Evolutionary conservation across 257 asterid species (phyloP).

Genomic region (Solanum pinnatisectum): DNA sequence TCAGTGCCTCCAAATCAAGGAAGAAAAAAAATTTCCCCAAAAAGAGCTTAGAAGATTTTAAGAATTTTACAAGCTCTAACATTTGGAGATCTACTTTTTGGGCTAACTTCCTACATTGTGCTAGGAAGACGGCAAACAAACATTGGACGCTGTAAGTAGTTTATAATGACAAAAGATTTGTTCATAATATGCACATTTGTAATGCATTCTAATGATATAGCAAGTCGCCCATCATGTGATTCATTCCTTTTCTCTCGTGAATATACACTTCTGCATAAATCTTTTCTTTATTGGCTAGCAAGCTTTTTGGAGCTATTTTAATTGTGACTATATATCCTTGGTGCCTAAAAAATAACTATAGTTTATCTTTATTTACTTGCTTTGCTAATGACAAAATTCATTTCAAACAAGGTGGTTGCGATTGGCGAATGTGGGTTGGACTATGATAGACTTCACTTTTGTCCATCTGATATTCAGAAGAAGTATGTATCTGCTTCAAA

Average conservation of each 20-base stretch:
- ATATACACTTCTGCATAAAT: not conserved
- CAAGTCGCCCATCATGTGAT: not conserved
- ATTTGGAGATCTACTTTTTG: not conserved
- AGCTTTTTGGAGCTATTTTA: not conserved
- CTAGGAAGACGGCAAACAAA: not conserved
- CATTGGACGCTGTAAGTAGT: not conserved
- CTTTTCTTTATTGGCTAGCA: not conserved
- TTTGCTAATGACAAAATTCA: not conserved
- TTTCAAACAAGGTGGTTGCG: constrained; percentile 86
- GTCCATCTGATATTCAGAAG: constrained; percentile 74
- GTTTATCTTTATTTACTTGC: not conserved
- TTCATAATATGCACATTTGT: not conserved
- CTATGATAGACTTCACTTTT: constrained; percentile 89
- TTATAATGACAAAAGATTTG: not conserved
- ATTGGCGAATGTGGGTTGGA: constrained; percentile 98
- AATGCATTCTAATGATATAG: not conserved
- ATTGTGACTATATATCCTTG: not conserved
- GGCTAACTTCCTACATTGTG: not conserved
- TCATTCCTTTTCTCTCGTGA: not conserved
- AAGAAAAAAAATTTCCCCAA: not conserved
- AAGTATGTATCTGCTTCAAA: constrained; percentile 48
- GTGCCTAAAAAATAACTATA: not conserved
- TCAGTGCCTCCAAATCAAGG: not conserved
- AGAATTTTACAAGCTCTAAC: not conserved
- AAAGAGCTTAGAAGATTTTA: not conserved